These are phyloP conservation scores for Capronia epimyces DNA, from an alignment of 2,329 filamentous ascomycete genomes.

Conservation along the genomic window DNA sequence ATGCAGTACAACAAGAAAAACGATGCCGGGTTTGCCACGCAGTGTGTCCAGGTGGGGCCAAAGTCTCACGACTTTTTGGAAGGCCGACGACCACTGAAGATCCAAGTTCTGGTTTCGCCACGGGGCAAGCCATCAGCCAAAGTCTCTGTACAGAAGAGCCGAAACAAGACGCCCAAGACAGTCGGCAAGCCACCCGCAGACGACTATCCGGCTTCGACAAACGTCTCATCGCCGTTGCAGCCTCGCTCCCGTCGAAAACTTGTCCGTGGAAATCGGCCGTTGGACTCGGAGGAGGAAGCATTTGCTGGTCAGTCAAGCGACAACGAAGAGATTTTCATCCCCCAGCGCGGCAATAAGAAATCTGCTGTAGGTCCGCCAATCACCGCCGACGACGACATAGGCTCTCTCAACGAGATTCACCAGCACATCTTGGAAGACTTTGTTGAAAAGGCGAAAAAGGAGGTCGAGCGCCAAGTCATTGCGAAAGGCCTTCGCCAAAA, in stretches of 20 bases:
- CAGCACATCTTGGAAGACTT: slow-evolving; percentile 46
- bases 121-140: slow-evolving; percentile 36
- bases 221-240: slow-evolving; percentile 60
- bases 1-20: slow-evolving; percentile 64
- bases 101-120: slow-evolving; percentile 51
- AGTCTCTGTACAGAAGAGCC: slow-evolving; percentile 28
- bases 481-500: slow-evolving; percentile 41
- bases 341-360: slow-evolving; percentile 33
- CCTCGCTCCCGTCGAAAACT: slow-evolving; percentile 39
- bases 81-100: slow-evolving; percentile 43
- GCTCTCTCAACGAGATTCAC: slow-evolving; percentile 40
- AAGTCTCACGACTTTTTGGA: slow-evolving; percentile 44
- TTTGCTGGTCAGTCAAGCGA: slow-evolving; percentile 19
- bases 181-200: slow-evolving; percentile 33
- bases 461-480: slow-evolving; percentile 41
- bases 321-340: slow-evolving; percentile 34
- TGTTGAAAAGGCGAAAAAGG: slow-evolving; percentile 41
- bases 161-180: slow-evolving; percentile 32
- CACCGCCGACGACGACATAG: slow-evolving; percentile 40
- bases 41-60: slow-evolving; percentile 54
- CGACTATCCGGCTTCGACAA: slow-evolving; percentile 57
- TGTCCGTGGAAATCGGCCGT: slow-evolving; percentile 29
- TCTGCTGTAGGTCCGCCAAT: slow-evolving; percentile 43
- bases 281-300: slow-evolving; percentile 17
- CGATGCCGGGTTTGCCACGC: slow-evolving; percentile 59